phyloP scores from a whole-genome alignment of 805 yeast genomes.

The Metschnikowia santaceciliae region DNA sequence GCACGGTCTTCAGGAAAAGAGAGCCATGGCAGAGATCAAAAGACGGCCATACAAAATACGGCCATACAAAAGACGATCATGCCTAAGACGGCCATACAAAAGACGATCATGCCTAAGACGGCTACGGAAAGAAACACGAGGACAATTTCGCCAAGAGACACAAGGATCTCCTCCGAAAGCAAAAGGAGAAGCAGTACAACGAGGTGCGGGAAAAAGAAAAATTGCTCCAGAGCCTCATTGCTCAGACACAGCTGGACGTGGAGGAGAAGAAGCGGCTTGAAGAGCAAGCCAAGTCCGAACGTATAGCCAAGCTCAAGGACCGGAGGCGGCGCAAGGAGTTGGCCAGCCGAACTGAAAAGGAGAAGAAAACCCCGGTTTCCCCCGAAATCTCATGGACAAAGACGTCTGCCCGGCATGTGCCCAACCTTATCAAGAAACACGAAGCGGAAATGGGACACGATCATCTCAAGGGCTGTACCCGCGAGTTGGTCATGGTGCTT shows the following conservation, averaged over 20 bases:
- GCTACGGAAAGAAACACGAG: conserved; percentile 7
- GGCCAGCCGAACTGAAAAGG: neutral
- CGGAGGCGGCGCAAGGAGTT: conserved; percentile 14
- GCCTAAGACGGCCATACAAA: neutral
- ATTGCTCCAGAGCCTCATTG: conserved; percentile 33
- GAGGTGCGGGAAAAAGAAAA: conserved; percentile 34
- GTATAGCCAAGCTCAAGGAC: conserved; percentile 21
- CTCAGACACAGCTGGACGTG: conserved; percentile 28
- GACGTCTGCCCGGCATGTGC: conserved; percentile 71
- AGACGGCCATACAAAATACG: neutral
- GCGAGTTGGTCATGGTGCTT: conserved; percentile 67
- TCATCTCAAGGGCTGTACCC: conserved; percentile 68
- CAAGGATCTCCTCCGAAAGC: conserved; percentile 31
- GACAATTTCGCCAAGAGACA: conserved; percentile 27
- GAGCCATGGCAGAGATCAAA: neutral
- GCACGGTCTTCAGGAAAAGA: too few species aligned
- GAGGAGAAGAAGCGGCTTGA: conserved; percentile 28
- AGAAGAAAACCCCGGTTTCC: neutral
- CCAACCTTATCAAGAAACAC: conserved; percentile 69
- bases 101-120: too few species aligned
- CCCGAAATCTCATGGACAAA: conserved; percentile 39
- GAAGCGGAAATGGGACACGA: conserved; percentile 68
- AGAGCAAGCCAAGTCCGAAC: conserved; percentile 20
- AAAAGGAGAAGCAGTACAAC: conserved; percentile 30
- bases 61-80: neutral